Percentiles rank a stretch among this genome's conserved stretches.
Evolutionary conservation across 495 filamentous ascomycete genomes (phyloP).

Genomic region (Tuber brumale): DNA sequence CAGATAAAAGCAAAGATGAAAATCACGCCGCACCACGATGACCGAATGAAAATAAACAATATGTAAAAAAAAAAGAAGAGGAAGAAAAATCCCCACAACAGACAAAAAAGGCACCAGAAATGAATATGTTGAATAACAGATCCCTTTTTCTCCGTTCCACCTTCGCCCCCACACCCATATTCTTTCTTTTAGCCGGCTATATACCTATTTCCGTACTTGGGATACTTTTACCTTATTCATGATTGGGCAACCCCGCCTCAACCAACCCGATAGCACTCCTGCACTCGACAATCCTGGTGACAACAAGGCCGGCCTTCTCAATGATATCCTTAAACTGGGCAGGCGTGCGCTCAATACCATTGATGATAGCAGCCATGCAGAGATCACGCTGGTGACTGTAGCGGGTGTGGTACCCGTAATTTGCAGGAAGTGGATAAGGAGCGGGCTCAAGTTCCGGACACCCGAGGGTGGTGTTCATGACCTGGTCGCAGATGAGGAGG

Average conservation of each 20-base stretch:
- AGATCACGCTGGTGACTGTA: constrained; percentile 44
- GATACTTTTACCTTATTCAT: not conserved
- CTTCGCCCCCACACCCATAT: not conserved
- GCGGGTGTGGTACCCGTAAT: constrained; percentile 42
- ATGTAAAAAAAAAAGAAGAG: not conserved
- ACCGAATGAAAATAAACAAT: not conserved
- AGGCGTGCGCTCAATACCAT: constrained; percentile 45
- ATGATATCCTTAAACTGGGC: constrained; percentile 40
- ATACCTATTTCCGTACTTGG: not conserved
- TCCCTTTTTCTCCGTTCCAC: not conserved
- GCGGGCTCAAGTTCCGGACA: constrained; percentile 38
- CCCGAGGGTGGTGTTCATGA: constrained; percentile 45
- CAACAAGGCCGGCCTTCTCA: constrained; percentile 38
- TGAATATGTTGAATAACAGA: constrained; percentile 2
- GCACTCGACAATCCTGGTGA: constrained; percentile 43
- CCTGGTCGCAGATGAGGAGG: constrained; percentile 44
- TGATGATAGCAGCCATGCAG: constrained; percentile 44
- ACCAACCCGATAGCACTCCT: constrained; percentile 39
- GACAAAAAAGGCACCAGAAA: not conserved
- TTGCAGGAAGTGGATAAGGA: constrained; percentile 42
- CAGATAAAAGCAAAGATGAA: not conserved
- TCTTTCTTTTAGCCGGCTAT: not conserved
- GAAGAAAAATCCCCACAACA: not conserved
- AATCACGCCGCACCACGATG: not conserved
- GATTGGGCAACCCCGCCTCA: constrained; percentile 32